phyloP scores from a whole-genome alignment of 352 stramenopile species.

The Globisporangium irregulare region DNA sequence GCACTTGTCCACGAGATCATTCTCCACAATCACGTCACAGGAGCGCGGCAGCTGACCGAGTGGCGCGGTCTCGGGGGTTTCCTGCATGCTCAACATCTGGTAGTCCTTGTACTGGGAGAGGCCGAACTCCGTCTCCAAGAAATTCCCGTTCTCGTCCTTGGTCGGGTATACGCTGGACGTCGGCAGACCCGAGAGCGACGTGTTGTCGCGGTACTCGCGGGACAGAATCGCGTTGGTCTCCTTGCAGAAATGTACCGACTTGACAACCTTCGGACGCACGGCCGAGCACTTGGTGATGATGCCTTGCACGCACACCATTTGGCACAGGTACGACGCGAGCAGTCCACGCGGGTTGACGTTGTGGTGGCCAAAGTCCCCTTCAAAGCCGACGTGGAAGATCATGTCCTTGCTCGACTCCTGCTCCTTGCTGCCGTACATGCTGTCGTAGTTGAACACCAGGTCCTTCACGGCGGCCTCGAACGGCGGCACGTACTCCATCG shows the following conservation, averaged over 20 bases:
- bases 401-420: constrained; percentile 63
- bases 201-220: constrained; percentile 97
- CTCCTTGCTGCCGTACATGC: constrained; percentile 77
- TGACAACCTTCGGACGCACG: constrained; percentile 97
- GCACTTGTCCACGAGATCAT: constrained; percentile 98
- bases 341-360: constrained; percentile 94
- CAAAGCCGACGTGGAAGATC: constrained; percentile 89
- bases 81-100: constrained; percentile 91
- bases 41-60: constrained; percentile 96
- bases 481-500: constrained; percentile 78
- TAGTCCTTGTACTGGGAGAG: constrained; percentile 99
- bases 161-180: constrained; percentile 92
- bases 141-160: constrained; percentile 95
- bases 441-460: constrained; percentile 78
- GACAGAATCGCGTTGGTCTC: constrained; percentile 92
- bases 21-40: constrained; percentile 97
- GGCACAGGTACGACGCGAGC: constrained; percentile 86
- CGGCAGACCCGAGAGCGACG: constrained; percentile 89
- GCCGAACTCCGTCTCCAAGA: constrained; percentile 98
- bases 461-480: constrained; percentile 86
- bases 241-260: constrained; percentile 97
- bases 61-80: constrained; percentile 92
- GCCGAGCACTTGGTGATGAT: constrained; percentile 98
- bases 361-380: constrained; percentile 91
- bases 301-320: constrained; percentile 98